phyloP scores from a whole-genome alignment of 768 basidiomycete genomes.

The Kwoniella dendrophila region DNA sequence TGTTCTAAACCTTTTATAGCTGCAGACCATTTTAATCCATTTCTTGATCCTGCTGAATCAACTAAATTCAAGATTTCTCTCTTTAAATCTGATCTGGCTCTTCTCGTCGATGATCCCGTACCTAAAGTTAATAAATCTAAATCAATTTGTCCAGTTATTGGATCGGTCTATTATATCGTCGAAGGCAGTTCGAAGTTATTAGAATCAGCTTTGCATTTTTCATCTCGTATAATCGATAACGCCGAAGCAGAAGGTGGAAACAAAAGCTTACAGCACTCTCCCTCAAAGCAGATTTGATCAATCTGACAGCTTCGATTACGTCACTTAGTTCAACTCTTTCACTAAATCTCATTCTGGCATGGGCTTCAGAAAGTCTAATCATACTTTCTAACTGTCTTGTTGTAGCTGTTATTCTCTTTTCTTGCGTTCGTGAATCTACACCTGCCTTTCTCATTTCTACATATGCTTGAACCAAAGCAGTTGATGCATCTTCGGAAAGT shows the following conservation, averaged over 20 bases:
- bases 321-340: constrained; percentile 81
- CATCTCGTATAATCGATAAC: too few relatives aligned
- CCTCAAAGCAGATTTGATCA: constrained; percentile 95
- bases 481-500: constrained; percentile 79
- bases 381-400: constrained; percentile 96
- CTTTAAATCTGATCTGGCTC: constrained; percentile 84
- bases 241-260: background rate
- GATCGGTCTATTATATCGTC: constrained; percentile 67
- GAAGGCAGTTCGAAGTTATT: background rate
- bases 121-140: constrained; percentile 94
- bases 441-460: constrained; percentile 93
- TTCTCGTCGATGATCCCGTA: constrained; percentile 81
- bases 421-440: constrained; percentile 77
- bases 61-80: constrained; percentile 61
- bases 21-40: constrained; percentile 79
- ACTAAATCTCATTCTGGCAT: constrained; percentile 93
- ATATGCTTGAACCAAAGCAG: constrained; percentile 83
- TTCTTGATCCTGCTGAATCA: constrained; percentile 40
- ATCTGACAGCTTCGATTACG: constrained; percentile 85
- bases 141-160: constrained; percentile 93
- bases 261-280: constrained; percentile 60
- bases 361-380: constrained; percentile 93
- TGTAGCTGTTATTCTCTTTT: constrained; percentile 96
- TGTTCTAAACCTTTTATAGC: constrained; percentile 74
- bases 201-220: background rate